These are phyloP conservation scores for Botrytis porri DNA, from an alignment of 2,329 filamentous ascomycete species.

Conservation along the genomic window DNA sequence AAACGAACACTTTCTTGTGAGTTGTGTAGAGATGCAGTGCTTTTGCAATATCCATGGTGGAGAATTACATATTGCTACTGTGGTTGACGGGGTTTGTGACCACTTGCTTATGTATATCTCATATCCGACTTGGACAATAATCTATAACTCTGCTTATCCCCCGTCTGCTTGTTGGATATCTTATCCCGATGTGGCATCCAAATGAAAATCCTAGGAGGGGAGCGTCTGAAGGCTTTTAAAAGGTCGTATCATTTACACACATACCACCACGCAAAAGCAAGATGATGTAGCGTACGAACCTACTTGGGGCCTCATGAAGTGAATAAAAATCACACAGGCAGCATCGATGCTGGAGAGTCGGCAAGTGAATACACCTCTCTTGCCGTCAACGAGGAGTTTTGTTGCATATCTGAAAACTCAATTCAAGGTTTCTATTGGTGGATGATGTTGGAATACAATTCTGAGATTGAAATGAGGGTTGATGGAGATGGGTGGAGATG, in stretches of 20 bases:
- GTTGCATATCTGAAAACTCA: neutral
- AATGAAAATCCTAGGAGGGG: too few relatives aligned
- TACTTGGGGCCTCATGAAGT: neutral
- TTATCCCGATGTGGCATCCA: too few relatives aligned
- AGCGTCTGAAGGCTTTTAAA: rapidly evolving
- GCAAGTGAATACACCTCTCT: neutral
- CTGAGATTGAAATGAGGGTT: too few relatives aligned
- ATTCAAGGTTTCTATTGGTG: neutral
- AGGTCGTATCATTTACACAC: neutral
- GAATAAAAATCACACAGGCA: neutral
- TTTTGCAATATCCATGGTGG: too few relatives aligned
- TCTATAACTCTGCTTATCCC: too few relatives aligned
- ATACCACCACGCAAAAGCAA: neutral
- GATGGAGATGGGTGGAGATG: too few relatives aligned
- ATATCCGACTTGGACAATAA: neutral
- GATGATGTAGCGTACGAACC: neutral
- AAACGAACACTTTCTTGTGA: neutral
- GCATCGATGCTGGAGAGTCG: neutral
- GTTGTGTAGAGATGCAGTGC: too few relatives aligned
- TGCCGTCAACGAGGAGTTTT: neutral
- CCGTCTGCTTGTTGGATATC: neutral
- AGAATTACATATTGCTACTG: neutral
- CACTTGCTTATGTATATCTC: too few relatives aligned
- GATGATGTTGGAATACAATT: neutral
- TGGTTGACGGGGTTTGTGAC: neutral